Evolutionary conservation across 441 rosid species (phyloP).

Genomic region (Populus hybrid): DNA sequence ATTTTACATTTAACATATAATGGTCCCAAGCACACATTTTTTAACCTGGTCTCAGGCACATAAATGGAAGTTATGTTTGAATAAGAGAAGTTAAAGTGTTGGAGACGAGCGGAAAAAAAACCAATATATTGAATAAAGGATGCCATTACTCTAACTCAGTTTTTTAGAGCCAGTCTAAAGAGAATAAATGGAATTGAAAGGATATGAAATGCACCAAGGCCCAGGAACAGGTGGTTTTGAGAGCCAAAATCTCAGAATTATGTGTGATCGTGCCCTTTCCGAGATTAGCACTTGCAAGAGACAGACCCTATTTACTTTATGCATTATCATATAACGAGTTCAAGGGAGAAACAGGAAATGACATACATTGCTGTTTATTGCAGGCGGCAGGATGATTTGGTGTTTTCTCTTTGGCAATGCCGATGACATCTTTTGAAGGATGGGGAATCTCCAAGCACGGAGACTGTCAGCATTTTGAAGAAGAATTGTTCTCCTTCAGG

Average conservation of each 20-base stretch:
- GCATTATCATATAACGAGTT: background rate
- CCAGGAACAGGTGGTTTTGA: background rate
- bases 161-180: no score
- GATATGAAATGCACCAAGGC: no score
- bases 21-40: background rate
- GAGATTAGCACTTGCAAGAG: background rate
- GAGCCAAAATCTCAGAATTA: background rate
- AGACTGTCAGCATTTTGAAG: conserved; percentile 21
- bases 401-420: no score
- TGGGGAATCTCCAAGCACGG: conserved; percentile 15
- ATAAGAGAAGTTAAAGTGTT: background rate
- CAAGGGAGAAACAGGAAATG: no score
- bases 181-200: no score
- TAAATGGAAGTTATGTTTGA: no score
- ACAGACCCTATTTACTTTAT: background rate
- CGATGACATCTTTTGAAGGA: conserved; percentile 28
- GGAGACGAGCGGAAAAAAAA: no score
- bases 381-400: no score
- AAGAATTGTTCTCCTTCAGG: conserved; percentile 26
- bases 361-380: no score
- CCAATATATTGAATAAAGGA: no score
- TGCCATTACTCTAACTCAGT: no score
- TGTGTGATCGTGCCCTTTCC: background rate
- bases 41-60: no score
- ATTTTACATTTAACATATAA: background rate